Evolutionary conservation across 495 filamentous ascomycete genomes (phyloP), one percentile per base, ranked within the genome.

Genomic region (Penicillium flavigenum): DNA sequence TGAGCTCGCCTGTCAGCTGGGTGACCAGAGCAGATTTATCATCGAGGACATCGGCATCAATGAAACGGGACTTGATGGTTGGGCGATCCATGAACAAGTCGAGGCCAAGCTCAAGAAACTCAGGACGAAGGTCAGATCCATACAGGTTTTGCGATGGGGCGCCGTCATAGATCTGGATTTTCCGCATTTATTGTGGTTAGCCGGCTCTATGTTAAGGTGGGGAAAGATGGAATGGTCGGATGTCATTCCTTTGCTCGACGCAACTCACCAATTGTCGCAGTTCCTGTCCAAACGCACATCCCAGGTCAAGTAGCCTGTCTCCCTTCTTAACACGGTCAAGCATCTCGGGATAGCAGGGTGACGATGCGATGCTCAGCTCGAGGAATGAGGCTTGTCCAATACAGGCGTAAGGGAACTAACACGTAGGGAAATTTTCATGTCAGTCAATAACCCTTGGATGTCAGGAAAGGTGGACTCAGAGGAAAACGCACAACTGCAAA

Each of bases 261-360:
- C 9, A 9, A 74, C 73, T 51, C 5, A 58, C 58, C 51, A 56
- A 31, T 16, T 38, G 52, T 2, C 81, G 80, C 17, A 84, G 32
- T 47, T 79, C 81, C 52, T 81, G 78, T 17, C 78, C 80, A 41
- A 82, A 72, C 46, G 76, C 81, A 54, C 77, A 81, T 0, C 79
- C 79, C 1, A 78, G 61, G 39, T 82, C 80, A n/a, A 84, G 70
- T 26, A 83, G 26, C 14, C 51, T 61, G 7, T 59, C 38, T 34
- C 65, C 68, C 14, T 47, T 39, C n/a, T 61, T 60, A 11, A 74
- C 38, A 5, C 63, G 58, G 5, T 48, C 47, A 2, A 70, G 65
- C 24, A 75, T 58, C 8, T 65, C 63, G 4, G 58, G 44, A 17
- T 76, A 62, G 2, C 12, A 57, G 46, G 61, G 72, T 56, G n/a